Conservation (phyloP, 2,329 filamentous ascomycete species). For the Pseudocercospora eumusae region DNA sequence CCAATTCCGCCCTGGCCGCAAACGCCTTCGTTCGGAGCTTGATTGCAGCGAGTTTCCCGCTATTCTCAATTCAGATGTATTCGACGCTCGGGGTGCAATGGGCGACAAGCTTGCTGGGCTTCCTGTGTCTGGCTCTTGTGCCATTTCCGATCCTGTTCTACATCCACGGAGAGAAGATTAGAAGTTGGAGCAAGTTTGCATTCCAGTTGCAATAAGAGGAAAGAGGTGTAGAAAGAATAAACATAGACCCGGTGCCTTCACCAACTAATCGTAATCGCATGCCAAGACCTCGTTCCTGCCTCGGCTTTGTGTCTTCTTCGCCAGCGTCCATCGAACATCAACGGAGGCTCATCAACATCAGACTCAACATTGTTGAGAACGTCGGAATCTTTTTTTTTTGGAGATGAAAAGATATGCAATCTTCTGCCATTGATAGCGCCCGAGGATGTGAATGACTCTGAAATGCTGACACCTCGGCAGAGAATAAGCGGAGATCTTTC, state of each 20-base stretch:
- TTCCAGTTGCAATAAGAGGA: neutral
- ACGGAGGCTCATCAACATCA: neutral
- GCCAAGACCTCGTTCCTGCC: neutral
- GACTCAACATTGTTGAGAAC: neutral
- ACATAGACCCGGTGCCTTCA: too few relatives aligned
- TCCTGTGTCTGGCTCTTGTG: slow-evolving; percentile 37
- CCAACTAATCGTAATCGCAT: too few relatives aligned
- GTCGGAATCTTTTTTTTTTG: neutral
- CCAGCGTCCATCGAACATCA: neutral
- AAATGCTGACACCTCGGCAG: slow-evolving; percentile 7
- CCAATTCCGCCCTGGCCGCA: slow-evolving; percentile 38
- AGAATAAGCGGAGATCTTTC: neutral
- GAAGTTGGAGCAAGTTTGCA: slow-evolving; percentile 27
- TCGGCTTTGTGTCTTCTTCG: neutral
- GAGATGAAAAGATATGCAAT: neutral
- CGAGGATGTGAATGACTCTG: neutral
- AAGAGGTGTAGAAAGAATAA: too few relatives aligned
- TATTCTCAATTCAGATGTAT: slow-evolving; percentile 42
- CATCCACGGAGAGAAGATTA: slow-evolving; percentile 29
- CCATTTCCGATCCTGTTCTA: slow-evolving; percentile 38
- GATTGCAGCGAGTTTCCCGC: slow-evolving; percentile 42
- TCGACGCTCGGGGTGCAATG: slow-evolving; percentile 39
- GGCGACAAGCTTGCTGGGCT: slow-evolving; percentile 40
- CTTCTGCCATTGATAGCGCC: neutral
- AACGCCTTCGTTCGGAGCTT: slow-evolving; percentile 42